These are phyloP conservation scores for Mycosphaerelloides madeirae DNA, from an alignment of 2,329 filamentous ascomycete species.

Conservation along the genomic window DNA sequence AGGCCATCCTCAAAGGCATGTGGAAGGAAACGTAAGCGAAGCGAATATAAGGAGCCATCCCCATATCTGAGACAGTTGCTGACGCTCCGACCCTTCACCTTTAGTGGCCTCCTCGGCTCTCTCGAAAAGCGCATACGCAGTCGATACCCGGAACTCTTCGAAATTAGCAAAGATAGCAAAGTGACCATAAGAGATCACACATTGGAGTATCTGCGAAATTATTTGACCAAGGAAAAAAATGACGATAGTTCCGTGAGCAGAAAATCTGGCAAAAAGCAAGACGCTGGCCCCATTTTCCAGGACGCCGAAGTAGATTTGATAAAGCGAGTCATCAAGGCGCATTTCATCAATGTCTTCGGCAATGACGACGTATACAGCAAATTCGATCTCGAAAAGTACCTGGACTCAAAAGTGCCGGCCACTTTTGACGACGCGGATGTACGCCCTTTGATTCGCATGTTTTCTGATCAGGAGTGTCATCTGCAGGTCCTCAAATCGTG, in stretches of 20 bases:
- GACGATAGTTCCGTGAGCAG: too few relatives aligned
- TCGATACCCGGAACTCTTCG: constrained; percentile 1
- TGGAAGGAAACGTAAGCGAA: not conserved
- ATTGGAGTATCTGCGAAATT: too few relatives aligned
- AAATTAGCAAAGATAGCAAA: not conserved
- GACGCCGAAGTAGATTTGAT: not conserved
- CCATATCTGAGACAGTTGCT: too few relatives aligned
- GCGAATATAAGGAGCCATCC: too few relatives aligned
- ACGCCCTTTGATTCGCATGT: not conserved
- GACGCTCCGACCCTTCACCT: too few relatives aligned
- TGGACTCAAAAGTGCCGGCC: not conserved
- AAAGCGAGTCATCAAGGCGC: not conserved
- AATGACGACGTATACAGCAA: constrained; percentile 1
- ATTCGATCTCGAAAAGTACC: constrained; percentile 1
- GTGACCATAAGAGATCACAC: too few relatives aligned
- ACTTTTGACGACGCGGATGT: not conserved
- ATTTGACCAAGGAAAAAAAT: too few relatives aligned
- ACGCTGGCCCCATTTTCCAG: not conserved
- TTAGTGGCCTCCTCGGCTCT: constrained; percentile 1
- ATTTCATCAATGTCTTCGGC: constrained; percentile 1
- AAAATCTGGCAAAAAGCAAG: too few relatives aligned
- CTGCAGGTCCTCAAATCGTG: not conserved
- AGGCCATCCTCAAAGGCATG: not conserved
- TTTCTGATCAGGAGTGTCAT: not conserved
- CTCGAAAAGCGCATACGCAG: constrained; percentile 1